Base-by-base conservation (phyloP, 768 basidiomycete species). In the Heimioporus sp. region DNA sequence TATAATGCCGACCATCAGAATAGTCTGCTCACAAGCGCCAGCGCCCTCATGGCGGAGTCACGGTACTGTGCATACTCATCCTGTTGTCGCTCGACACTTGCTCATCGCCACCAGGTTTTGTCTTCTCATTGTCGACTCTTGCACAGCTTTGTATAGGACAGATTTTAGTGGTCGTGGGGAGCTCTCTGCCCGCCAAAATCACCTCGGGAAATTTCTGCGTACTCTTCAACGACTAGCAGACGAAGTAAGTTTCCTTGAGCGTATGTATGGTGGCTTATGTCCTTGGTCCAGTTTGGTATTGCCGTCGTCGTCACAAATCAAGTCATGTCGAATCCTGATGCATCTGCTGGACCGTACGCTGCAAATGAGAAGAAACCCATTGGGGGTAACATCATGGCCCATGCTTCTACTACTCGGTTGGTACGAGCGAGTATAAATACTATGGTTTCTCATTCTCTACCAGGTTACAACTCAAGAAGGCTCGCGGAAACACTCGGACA, bases 1-100 rank as follows among this genome's bases (percentile, higher is more conserved):
- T 98, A 98, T 71, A 99, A 99, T 63, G 96, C 95, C 36, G 97
- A 98, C 66, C 97, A 98, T 72, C 97, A 99, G 65, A 82, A 90
- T 49, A 81, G 90, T 47, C 77, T 99, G 49, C 75, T 99, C 53
- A 86, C 92, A 0, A 89, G 83, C 59, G 97, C 97, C 2, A 92
- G 92, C 65, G 97, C 95, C n/a, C 81, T 99, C 63, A 98, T 99
- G 97, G 91, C 94, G 6, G 97, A 99, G 69, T 98, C 96, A 38
- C 85, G 97, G 96, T 95, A 55, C 48, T 57, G 50, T 9, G 16
- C 64, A 57, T 62, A 62, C 64, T 65, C 67, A 59, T 31, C 51
- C 20, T 35, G 21, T 16, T 20, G 10, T 32, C 12, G 38, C 32
- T 21, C 28, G 19, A 52, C 32, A 28, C 6, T 28, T 36, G 40